Evolutionary conservation across 2,329 filamentous ascomycete genomes (phyloP).

Genomic region (Dactylellina cionopaga): DNA sequence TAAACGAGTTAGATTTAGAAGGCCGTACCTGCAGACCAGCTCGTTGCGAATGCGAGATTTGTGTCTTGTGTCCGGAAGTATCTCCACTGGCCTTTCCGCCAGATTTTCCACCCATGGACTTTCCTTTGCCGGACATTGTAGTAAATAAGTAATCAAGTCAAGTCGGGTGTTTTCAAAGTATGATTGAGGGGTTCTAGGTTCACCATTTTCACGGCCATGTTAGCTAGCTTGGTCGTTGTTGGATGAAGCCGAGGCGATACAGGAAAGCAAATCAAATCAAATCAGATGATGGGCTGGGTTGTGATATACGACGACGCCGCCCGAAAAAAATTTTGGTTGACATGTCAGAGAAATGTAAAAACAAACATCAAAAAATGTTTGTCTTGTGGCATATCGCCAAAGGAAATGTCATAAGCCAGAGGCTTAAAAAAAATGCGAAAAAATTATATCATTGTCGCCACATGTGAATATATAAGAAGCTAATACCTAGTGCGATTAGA

Average conservation of each 20-base stretch:
- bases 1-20: constrained; percentile 14
- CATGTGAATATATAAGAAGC: neutral
- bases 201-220: neutral
- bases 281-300: constrained; percentile 30
- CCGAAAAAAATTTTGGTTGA: constrained; percentile 44
- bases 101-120: constrained; percentile 88
- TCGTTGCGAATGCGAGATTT: constrained; percentile 92
- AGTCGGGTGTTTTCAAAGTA: constrained; percentile 5
- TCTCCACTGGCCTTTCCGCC: constrained; percentile 80
- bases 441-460: constrained; percentile 24
- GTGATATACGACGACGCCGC: constrained; percentile 16
- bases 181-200: constrained; percentile 23
- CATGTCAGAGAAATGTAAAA: constrained; percentile 36
- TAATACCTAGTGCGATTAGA: constrained; percentile 30
- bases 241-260: constrained; percentile 10
- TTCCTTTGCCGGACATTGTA: constrained; percentile 87
- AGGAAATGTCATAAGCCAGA: constrained; percentile 3
- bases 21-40: constrained; percentile 84
- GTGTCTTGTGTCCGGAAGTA: constrained; percentile 76
- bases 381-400: constrained; percentile 36
- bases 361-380: constrained; percentile 42
- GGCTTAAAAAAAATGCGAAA: constrained; percentile 12
- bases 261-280: neutral
- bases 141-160: neutral
- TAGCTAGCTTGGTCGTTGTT: constrained; percentile 15